Conservation (phyloP, 179 eudicot genomes). For the Actinidia polygama region DNA sequence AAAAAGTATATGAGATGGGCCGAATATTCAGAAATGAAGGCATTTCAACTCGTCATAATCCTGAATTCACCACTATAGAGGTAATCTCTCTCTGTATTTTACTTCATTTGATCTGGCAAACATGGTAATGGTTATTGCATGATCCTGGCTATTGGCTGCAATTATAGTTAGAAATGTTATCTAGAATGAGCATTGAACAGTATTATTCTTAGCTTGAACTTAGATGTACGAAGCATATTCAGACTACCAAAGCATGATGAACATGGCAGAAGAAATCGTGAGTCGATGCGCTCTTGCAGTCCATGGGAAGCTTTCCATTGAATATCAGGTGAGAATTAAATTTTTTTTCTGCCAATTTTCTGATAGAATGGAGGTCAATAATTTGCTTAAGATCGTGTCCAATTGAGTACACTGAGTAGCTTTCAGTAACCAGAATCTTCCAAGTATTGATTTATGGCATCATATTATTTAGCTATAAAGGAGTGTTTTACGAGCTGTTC, state of each 20-base stretch:
- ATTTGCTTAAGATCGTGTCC: neutral
- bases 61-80: conserved; percentile 98
- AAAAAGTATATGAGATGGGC: conserved; percentile 94
- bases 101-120: conserved; percentile 8
- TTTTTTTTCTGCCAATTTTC: conserved; percentile 1
- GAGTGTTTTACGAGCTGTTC: neutral
- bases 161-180: neutral
- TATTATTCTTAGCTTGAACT: conserved; percentile 30
- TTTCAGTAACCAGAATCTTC: conserved; percentile 7
- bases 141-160: neutral
- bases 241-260: conserved; percentile 97
- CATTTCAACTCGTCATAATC: conserved; percentile 98
- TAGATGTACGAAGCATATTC: conserved; percentile 98
- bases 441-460: neutral
- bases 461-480: neutral
- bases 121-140: neutral
- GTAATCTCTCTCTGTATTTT: conserved; percentile 38
- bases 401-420: neutral
- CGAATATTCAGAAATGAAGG: conserved; percentile 99
- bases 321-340: conserved; percentile 74
- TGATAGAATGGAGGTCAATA: neutral
- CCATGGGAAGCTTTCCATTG: conserved; percentile 78
- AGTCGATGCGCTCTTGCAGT: conserved; percentile 92
- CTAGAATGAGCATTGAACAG: conserved; percentile 17
- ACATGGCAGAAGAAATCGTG: conserved; percentile 88